These are phyloP conservation scores for Candida sanyiensis DNA, from an alignment of 805 yeast genomes.

Conservation along the genomic window DNA sequence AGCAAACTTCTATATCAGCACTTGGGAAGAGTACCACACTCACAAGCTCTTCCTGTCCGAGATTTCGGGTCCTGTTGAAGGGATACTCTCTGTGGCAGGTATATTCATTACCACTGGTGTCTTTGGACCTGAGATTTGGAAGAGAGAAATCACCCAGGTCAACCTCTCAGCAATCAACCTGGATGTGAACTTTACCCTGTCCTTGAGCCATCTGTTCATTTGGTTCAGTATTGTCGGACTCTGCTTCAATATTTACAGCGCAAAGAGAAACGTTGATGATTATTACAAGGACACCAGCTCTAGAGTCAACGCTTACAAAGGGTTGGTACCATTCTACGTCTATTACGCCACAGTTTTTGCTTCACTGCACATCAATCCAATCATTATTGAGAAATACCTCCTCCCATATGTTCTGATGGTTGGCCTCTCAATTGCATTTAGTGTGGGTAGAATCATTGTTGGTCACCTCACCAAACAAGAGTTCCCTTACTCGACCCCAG, in stretches of 20 bases:
- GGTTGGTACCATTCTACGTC: conserved; percentile 61
- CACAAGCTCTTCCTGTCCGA: conserved; percentile 71
- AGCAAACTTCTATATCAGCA: conserved; percentile 78
- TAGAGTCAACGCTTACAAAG: conserved; percentile 37
- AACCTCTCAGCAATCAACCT: conserved; percentile 16
- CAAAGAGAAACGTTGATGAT: conserved; percentile 51
- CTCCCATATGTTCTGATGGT: conserved; percentile 63
- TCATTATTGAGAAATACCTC: conserved; percentile 29
- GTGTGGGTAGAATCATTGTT: conserved; percentile 86
- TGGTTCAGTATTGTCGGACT: conserved; percentile 48
- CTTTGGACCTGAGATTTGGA: conserved; percentile 69
- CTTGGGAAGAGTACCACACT: conserved; percentile 96
- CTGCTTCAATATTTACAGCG: conserved; percentile 62
- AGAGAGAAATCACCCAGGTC: conserved; percentile 34
- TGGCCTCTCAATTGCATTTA: conserved; percentile 72
- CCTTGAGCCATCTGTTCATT: conserved; percentile 39
- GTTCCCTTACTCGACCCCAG: conserved; percentile 69
- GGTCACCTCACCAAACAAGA: conserved; percentile 78
- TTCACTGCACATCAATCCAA: conserved; percentile 48
- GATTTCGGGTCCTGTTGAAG: conserved; percentile 94
- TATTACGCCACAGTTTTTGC: conserved; percentile 25
- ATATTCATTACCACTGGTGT: conserved; percentile 59
- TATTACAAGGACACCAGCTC: conserved; percentile 33
- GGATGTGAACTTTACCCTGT: conserved; percentile 27
- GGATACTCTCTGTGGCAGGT: conserved; percentile 58